A percentile compares a stretch with the other conserved stretches of the same genome.
Conservation (phyloP, 2,329 filamentous ascomycete species). For the Trichoderma sp. region DNA sequence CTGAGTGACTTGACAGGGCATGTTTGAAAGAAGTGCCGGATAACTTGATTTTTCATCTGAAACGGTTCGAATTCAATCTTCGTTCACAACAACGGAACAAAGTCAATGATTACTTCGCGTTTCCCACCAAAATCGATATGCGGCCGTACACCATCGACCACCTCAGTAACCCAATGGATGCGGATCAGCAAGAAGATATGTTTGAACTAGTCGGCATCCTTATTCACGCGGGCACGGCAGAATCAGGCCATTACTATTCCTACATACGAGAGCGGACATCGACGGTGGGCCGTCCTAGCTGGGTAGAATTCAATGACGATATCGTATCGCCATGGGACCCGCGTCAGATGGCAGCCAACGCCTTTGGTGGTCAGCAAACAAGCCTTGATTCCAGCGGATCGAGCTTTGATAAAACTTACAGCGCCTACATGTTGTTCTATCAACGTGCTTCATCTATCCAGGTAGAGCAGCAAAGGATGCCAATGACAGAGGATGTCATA, state of each 20-base stretch:
- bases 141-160: constrained; percentile 84
- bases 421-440: constrained; percentile 98
- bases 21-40: constrained; percentile 91
- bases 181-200: constrained; percentile 59
- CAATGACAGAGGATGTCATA: constrained; percentile 27
- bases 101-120: constrained; percentile 92
- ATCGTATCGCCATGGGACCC: constrained; percentile 74
- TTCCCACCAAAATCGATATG: constrained; percentile 81
- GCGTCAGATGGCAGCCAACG: constrained; percentile 66
- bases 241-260: constrained; percentile 96
- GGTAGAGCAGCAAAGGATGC: constrained; percentile 47
- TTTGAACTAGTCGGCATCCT: constrained; percentile 96
- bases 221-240: constrained; percentile 87
- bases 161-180: constrained; percentile 60
- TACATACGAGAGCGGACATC: constrained; percentile 79
- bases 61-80: constrained; percentile 79
- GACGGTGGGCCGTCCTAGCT: constrained; percentile 48
- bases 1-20: constrained; percentile 50
- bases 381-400: constrained; percentile 45
- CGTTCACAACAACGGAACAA: constrained; percentile 77
- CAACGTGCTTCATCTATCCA: constrained; percentile 69
- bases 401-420: constrained; percentile 67
- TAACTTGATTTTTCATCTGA: constrained; percentile 92
- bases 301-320: constrained; percentile 97
- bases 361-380: constrained; percentile 69